These are phyloP conservation scores for Aciculosporium take DNA, from an alignment of 2,329 filamentous ascomycete species.

Conservation along the genomic window DNA sequence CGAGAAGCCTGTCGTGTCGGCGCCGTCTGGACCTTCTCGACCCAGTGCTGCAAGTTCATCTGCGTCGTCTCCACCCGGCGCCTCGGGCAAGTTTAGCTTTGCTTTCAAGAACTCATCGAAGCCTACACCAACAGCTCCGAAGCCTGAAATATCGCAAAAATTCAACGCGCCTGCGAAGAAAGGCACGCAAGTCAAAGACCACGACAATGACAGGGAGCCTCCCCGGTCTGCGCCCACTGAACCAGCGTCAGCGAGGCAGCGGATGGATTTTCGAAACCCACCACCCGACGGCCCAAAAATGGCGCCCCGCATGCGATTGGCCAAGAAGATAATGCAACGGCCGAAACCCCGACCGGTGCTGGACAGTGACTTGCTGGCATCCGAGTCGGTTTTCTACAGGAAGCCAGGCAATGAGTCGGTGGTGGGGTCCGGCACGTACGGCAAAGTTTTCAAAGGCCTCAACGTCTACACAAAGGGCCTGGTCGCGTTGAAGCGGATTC, in stretches of 20 bases:
- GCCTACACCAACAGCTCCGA: constrained; percentile 39
- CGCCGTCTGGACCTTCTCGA: neutral
- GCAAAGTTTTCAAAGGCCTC: constrained; percentile 86
- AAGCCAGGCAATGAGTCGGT: constrained; percentile 98
- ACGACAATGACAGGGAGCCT: constrained; percentile 29
- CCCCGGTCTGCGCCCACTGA: constrained; percentile 38
- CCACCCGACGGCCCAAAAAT: constrained; percentile 22
- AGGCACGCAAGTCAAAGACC: constrained; percentile 12
- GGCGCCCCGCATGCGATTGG: constrained; percentile 42
- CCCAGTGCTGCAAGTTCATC: constrained; percentile 25
- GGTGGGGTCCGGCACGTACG: constrained; percentile 88
- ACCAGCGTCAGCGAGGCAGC: constrained; percentile 33
- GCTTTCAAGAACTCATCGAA: constrained; percentile 69
- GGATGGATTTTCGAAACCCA: constrained; percentile 18
- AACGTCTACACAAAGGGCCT: constrained; percentile 79
- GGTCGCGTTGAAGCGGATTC: constrained; percentile 79
- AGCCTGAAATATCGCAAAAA: constrained; percentile 53
- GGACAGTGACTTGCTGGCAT: constrained; percentile 55
- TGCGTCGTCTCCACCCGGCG: constrained; percentile 30
- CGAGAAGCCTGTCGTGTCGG: constrained; percentile 4
- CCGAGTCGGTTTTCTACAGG: constrained; percentile 83
- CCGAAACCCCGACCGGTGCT: constrained; percentile 59
- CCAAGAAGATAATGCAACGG: constrained; percentile 55
- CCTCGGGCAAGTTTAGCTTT: constrained; percentile 71
- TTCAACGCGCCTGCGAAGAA: constrained; percentile 47